Evolutionary conservation across 1,139 yeast species (phyloP), one percentile per base, ranked within the genome.

Genomic region (Hyphopichia khmerensis): DNA sequence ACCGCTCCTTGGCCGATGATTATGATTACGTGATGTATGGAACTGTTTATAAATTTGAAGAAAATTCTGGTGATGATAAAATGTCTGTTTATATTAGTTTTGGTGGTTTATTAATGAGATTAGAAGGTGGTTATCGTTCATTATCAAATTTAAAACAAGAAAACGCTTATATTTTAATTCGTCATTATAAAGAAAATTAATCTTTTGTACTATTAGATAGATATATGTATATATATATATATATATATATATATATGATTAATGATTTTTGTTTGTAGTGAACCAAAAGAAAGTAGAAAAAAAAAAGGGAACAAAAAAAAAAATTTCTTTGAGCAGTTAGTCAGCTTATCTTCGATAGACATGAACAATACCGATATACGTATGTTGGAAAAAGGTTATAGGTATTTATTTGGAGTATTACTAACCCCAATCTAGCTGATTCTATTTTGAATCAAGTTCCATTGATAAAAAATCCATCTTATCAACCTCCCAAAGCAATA

Each of bases 1-100:
- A 90, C 53, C 78, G 85, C 56, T 80, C 95, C 2, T 75, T 93
- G 59, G 96, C 97, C 47, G 98, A 93, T 61, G 98, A 93, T 60
- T 93, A 90, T 68, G 99, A 95, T 62, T 95, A 95, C 57, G 98
- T 93, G 54, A 93, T 93, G 98, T 85, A 91, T 64, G 99, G 99
- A 45, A 91, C 97, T 14, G 96, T 95, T 39, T 95, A 95, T 75
- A 90, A 93, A 65, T 93, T 95, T 60, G 97, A 93, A 63, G 99
- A 93, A 67, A 83, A 85, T 50, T 71, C 79, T 36, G 85, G 81
- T 48, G 85, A 82, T 58, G 86, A 81, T 57, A 72, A 73, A 56
- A 86, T 88, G 69, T 84, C 95, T 21, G 96, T 93, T 23, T 93
- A 89, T 63, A 87, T 90, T 48, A 90, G 98, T 6, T 93, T 91